Percentiles rank a stretch among this genome's conserved stretches.
These are phyloP conservation scores for Populus tremula DNA, from an alignment of 345 rosid species.

Conservation along the genomic window DNA sequence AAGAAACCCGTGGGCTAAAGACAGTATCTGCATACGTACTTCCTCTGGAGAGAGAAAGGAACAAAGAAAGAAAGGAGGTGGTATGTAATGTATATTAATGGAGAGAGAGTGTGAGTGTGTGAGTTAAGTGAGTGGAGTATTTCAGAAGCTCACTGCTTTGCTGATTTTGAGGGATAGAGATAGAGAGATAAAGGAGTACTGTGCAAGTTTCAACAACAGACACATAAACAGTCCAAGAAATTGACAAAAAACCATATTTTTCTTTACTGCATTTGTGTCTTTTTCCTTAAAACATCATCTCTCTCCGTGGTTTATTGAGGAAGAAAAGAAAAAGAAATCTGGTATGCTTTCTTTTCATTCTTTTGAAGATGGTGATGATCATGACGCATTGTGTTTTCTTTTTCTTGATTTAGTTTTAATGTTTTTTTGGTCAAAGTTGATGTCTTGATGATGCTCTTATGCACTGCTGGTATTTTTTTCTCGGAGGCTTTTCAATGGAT, in stretches of 20 bases:
- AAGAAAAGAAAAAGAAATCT: not conserved
- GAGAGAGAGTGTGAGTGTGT: not conserved
- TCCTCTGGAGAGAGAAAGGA: not conserved
- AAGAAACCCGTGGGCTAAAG: constrained; percentile 17
- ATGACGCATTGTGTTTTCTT: not conserved
- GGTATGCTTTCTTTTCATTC: not conserved
- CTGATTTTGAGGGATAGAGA: constrained; percentile 34
- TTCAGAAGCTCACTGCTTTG: constrained; percentile 34
- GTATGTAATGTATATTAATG: not conserved
- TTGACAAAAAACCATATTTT: not conserved
- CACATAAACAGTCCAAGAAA: constrained; percentile 3
- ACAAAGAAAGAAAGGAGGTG: not conserved
- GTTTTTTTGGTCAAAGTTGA: not conserved
- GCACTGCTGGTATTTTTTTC: not conserved
- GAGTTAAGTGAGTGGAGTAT: constrained; percentile 18
- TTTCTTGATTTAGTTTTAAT: not conserved
- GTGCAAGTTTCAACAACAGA: constrained; percentile 22
- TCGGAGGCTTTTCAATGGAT: not conserved
- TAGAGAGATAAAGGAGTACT: not conserved
- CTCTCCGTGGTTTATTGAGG: not conserved
- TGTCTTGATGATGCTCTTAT: not conserved
- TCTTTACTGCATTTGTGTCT: constrained; percentile 25
- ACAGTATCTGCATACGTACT: constrained; percentile 14
- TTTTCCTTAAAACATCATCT: not conserved
- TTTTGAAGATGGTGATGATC: not conserved